Evolutionary conservation across 495 filamentous ascomycete species (phyloP), one percentile per base, ranked within the genome.

Genomic region (Collariella sp.): DNA sequence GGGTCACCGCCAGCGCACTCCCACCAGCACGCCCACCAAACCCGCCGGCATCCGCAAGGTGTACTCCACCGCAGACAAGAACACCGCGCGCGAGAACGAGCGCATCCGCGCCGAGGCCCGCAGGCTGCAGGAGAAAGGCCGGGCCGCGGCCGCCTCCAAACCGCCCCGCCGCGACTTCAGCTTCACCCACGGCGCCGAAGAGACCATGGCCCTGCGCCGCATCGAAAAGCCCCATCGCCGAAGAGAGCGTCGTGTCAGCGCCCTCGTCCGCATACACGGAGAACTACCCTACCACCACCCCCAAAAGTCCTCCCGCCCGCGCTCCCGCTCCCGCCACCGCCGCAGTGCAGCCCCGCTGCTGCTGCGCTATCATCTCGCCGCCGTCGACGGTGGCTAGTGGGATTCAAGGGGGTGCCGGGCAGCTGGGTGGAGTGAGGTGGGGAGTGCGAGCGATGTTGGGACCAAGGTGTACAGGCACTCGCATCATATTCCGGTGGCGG

Each of bases 391-490:
- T 43, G 20, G 34, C 38, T 7, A 36, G 40, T 24, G 18, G 50
- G 54, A 44, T 50, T 49, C n/a, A n/a, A n/a, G 38, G 42, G 69
- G 15, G 61, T 71, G 41, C 70, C 76, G 0, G 73, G 76, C 38
- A 75, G 77, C 50, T 86, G 83, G 64, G 80, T 76, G n/a, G 80
- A 80, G 71, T 63, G 65, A 75, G 60, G 52, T 76, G 70, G 57
- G 71, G 31, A 75, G 78, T 47, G 26, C 26, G 26, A 79, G 80
- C 52, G 82, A 80, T 1, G 66, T 79, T 12, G 89, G 89, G 20
- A 93, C 88, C 18, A 90, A 87, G 75, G 81, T 78, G 44, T 95
- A 95, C 66, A 80, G 78, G 55, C 87, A 91, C 67, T 76, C 83
- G 1, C 88, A 91, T 58, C 87, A 89, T 0, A 88, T 87, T 1